These are phyloP conservation scores for Debaryomyces psychrophilus DNA, from an alignment of 1,139 yeast species.

Conservation along the genomic window DNA sequence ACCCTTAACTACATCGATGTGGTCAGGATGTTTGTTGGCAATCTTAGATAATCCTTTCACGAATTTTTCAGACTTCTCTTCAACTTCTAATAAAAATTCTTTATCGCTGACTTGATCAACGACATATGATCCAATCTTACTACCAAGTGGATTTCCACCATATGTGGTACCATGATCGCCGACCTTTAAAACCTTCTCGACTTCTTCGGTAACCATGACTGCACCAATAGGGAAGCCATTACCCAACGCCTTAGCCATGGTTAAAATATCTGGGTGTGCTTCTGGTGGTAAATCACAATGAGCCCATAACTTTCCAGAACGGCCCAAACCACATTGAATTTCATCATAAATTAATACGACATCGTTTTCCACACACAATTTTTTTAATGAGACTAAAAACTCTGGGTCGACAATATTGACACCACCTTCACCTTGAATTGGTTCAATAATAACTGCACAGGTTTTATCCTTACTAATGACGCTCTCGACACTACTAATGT, in stretches of 20 bases:
- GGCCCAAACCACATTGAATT: conserved; percentile 94
- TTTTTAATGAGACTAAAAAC: conserved; percentile 66
- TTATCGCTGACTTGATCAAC: conserved; percentile 65
- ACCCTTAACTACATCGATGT: conserved; percentile 75
- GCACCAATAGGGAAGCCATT: conserved; percentile 99
- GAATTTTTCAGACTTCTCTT: conserved; percentile 58
- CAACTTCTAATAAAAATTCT: conserved; percentile 62
- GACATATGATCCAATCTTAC: conserved; percentile 79
- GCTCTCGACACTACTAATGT: conserved; percentile 58
- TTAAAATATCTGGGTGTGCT: conserved; percentile 91
- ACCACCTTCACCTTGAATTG: conserved; percentile 98
- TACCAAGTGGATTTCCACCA: conserved; percentile 95
- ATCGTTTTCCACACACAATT: conserved; percentile 68
- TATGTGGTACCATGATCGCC: conserved; percentile 99
- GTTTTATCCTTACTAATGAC: conserved; percentile 68
- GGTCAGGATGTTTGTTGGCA: conserved; percentile 57
- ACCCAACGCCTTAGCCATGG: conserved; percentile 95
- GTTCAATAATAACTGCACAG: conserved; percentile 93
- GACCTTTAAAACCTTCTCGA: conserved; percentile 70
- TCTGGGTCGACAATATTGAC: conserved; percentile 66
- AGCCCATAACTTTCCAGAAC: conserved; percentile 94
- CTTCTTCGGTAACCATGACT: conserved; percentile 78
- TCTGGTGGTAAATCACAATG: conserved; percentile 71
- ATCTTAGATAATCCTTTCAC: conserved; percentile 53
- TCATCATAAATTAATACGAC: conserved; percentile 89